Percentiles rank a stretch among this genome's conserved stretches.
Conservation (phyloP, 495 filamentous ascomycete genomes). For the Penicillium psychrofluorescens region DNA sequence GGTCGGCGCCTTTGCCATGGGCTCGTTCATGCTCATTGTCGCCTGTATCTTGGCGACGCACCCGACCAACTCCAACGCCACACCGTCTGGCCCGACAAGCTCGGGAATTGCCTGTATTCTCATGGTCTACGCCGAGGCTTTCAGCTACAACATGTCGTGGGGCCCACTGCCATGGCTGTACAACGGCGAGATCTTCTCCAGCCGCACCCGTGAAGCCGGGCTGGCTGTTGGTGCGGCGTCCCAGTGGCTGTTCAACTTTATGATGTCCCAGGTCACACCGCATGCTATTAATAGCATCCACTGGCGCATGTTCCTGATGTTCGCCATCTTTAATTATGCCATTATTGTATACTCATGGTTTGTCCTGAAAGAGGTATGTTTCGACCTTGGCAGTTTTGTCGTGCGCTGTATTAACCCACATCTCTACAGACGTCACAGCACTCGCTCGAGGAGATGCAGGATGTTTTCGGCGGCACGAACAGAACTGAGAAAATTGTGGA, state of each 20-base stretch:
- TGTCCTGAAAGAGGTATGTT: constrained; percentile 38
- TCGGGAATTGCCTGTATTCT: constrained; percentile 40
- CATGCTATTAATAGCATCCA: constrained; percentile 43
- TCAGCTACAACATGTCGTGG: constrained; percentile 39
- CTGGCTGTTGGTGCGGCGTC: constrained; percentile 40
- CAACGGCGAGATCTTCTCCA: constrained; percentile 46
- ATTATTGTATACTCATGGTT: constrained; percentile 38
- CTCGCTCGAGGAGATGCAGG: constrained; percentile 32
- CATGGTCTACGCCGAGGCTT: constrained; percentile 43
- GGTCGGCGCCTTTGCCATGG: constrained; percentile 42
- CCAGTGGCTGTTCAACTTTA: constrained; percentile 52
- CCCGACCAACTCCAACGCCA: constrained; percentile 23
- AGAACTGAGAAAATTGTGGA: constrained; percentile 3
- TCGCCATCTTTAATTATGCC: constrained; percentile 45
- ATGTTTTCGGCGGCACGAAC: constrained; percentile 19
- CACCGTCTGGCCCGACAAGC: constrained; percentile 17
- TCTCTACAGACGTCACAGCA: constrained; percentile 18
- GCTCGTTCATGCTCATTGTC: constrained; percentile 46
- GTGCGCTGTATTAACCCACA: not conserved
- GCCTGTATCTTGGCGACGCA: constrained; percentile 39
- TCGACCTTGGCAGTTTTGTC: not conserved
- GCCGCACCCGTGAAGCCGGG: constrained; percentile 40
- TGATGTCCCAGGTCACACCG: constrained; percentile 46
- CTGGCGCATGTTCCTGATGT: constrained; percentile 49
- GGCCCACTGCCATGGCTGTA: constrained; percentile 31